Conservation (phyloP, 257 asterid species). For the Primulina tabacum region DNA sequence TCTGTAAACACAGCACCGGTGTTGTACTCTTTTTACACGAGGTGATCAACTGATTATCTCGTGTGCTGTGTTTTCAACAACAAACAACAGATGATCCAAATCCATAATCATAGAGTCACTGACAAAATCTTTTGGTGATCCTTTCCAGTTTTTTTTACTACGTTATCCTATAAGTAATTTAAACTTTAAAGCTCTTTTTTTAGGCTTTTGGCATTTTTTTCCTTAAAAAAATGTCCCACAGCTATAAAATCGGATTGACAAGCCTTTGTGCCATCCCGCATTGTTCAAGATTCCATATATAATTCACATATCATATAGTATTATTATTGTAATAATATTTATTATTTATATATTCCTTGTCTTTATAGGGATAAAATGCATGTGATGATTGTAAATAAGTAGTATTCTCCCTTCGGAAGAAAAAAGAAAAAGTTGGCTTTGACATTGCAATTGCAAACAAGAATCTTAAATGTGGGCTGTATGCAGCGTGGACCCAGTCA, state of each 20-base stretch:
- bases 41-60: too few species aligned
- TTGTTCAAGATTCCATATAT: background rate
- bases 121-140: background rate
- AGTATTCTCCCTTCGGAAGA: background rate
- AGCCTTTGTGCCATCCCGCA: background rate
- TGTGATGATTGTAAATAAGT: too few species aligned
- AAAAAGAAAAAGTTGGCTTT: background rate
- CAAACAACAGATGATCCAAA: too few species aligned
- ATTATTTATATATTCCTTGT: background rate
- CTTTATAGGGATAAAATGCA: background rate
- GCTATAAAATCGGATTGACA: background rate
- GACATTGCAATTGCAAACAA: background rate
- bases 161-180: background rate
- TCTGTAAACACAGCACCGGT: too few species aligned
- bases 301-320: background rate
- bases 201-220: background rate
- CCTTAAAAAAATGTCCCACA: background rate
- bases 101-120: background rate
- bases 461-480: background rate
- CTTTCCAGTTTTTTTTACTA: background rate
- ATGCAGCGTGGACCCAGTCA: background rate
- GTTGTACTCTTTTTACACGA: too few species aligned
- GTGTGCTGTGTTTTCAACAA: too few species aligned
- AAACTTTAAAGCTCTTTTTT: too few species aligned
- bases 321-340: background rate